phyloP scores from a whole-genome alignment of 2,329 filamentous ascomycete genomes.

The Periconia sp. region DNA sequence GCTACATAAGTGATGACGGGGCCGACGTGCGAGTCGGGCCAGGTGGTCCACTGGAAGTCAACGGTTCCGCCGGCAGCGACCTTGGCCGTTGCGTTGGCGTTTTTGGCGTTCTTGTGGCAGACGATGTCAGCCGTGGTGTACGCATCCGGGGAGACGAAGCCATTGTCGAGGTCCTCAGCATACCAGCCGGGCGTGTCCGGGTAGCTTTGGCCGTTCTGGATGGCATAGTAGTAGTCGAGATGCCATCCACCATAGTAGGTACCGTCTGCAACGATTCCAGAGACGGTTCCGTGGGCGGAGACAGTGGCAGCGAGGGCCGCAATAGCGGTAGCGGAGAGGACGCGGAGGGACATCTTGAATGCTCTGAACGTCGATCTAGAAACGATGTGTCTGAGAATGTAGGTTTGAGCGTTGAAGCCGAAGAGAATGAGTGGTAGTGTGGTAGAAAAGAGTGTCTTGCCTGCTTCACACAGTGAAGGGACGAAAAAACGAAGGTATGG shows the following conservation, averaged over 20 bases:
- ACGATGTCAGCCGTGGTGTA: constrained; percentile 55
- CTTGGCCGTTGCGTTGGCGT: constrained; percentile 54
- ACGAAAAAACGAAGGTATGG: constrained; percentile 33
- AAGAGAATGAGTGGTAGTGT: constrained; percentile 28
- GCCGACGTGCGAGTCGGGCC: constrained; percentile 46
- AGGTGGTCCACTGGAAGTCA: constrained; percentile 58
- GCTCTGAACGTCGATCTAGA: too few relatives aligned
- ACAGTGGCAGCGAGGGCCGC: constrained; percentile 48
- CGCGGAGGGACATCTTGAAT: constrained; percentile 37
- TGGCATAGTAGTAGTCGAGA: constrained; percentile 49
- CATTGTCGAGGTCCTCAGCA: constrained; percentile 45
- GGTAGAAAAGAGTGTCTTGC: constrained; percentile 36
- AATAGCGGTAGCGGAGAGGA: constrained; percentile 31
- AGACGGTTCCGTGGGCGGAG: constrained; percentile 55
- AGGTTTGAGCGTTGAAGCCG: constrained; percentile 21
- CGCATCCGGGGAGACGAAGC: constrained; percentile 38
- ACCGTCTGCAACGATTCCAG: constrained; percentile 55
- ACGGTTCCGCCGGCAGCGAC: constrained; percentile 66
- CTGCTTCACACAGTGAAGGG: constrained; percentile 41
- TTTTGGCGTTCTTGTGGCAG: constrained; percentile 65
- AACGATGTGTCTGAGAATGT: constrained; percentile 13
- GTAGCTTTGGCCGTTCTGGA: constrained; percentile 28
- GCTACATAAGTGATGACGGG: constrained; percentile 49
- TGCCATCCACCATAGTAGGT: constrained; percentile 53
- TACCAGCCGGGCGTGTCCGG: constrained; percentile 53